Conservation (phyloP, 179 eudicot genomes). For the Camellia oleifera region DNA sequence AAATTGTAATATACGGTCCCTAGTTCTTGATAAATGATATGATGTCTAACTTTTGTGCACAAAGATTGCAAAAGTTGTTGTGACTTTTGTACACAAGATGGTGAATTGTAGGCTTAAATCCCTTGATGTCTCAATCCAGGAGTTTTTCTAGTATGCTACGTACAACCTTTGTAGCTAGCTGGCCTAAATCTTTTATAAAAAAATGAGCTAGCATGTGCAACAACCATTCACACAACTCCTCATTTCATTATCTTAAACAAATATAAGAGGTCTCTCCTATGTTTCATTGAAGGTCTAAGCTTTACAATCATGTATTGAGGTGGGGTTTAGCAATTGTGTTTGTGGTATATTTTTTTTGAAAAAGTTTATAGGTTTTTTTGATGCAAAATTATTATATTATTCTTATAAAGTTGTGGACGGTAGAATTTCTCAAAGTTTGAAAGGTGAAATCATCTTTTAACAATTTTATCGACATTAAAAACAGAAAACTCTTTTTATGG, state of each 20-base stretch:
- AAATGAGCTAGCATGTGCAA: conserved; percentile 27
- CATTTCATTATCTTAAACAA: conserved; percentile 4
- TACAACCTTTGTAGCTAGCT: conserved; percentile 14
- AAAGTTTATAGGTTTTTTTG: too few species aligned
- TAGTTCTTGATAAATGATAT: background rate
- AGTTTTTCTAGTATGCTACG: conserved; percentile 17
- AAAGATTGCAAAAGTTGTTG: background rate
- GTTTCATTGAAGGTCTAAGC: too few species aligned
- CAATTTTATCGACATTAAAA: too few species aligned
- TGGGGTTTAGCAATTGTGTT: too few species aligned
- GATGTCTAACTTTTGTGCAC: background rate
- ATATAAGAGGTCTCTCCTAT: background rate
- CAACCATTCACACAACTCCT: conserved; percentile 23
- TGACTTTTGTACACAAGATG: conserved; percentile 20
- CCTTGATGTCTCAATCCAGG: conserved; percentile 34
- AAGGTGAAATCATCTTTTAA: too few species aligned
- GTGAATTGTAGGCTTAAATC: conserved; percentile 15
- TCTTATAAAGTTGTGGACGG: too few species aligned
- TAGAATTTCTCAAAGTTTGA: too few species aligned
- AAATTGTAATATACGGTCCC: background rate
- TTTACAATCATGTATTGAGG: too few species aligned
- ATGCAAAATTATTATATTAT: too few species aligned
- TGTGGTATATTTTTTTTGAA: too few species aligned
- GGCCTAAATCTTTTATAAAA: background rate
- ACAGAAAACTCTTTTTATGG: too few species aligned